Base-by-base conservation (phyloP, 2,329 filamentous ascomycete genomes). In the Tolypocladium nubicola region DNA sequence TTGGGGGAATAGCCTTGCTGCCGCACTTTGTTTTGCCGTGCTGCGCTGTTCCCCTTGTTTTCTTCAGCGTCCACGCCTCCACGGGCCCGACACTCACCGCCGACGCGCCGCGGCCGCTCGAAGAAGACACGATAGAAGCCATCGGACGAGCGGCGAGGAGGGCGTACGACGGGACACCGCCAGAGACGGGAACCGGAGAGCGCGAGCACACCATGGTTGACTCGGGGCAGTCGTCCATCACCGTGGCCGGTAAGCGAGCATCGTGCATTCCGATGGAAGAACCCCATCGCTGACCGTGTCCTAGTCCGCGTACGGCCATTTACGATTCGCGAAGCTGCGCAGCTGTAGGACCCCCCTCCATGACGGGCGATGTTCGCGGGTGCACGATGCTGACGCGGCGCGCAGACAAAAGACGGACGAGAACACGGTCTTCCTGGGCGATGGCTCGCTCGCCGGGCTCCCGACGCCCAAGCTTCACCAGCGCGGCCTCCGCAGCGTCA, bases 321-420 rank as follows among this genome's bases (percentile, higher is more conserved):
- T 66, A 88, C 85, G 13, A 97, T 97, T 65, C 82, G 91, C 75
- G 94, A 99, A 79, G 94, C 94, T 64, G 94, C 94, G 45, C 93
- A 97, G 75, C 76, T 99, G 79, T 87, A 77, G 57, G 79, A 53
- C 10, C 16, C 53, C 21, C 11, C 10, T 30, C 52, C 50, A n/a
- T 10, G 52, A 37, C 38, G 47, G 26, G 30, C 19, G 53, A 37
- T n/a, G 19, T 52, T 52, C 5, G 19, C 53, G 39, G n/a, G 10
- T 10, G 23, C 23, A 47, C 19, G 41, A 55, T 57, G 63, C 33
- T 64, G 55, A 47, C 37, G 40, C 6, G 7, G 26, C 16, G 38
- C 35, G 14, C 62, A 84, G 82, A 64, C 79, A 84, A 55, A 83
- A 80, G 68, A 82, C 75, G 66, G 93, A 99, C 65, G 93, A 97